Evolutionary conservation across 306 rosid genomes (phyloP).

Genomic region (Gastrolobium bilobum): DNA sequence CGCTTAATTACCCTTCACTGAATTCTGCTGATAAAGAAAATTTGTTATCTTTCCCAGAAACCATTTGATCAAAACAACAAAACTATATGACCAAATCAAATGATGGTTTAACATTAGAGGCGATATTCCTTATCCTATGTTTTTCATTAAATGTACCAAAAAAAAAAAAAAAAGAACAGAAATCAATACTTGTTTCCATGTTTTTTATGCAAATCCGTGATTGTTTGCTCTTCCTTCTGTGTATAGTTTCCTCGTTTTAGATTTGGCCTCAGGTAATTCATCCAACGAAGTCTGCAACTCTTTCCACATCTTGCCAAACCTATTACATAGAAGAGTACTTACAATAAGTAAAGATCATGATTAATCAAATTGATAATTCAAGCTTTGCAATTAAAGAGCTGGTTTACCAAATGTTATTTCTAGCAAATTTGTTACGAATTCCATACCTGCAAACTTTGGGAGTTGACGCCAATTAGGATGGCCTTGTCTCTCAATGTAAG

Average conservation of each 20-base stretch:
- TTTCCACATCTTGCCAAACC: constrained; percentile 85
- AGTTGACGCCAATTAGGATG: constrained; percentile 61
- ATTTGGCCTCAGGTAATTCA: constrained; percentile 75
- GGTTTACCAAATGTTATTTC: not conserved
- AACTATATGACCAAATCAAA: not conserved
- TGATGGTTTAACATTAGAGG: not conserved
- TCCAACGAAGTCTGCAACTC: constrained; percentile 89
- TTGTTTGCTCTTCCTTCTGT: constrained; percentile 62
- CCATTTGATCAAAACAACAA: not conserved
- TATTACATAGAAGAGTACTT: constrained; percentile 22
- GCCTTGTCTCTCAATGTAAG: constrained; percentile 45
- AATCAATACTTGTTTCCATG: constrained; percentile 77
- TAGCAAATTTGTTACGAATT: not conserved
- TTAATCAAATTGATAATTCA: not conserved
- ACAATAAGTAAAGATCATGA: not conserved
- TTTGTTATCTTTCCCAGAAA: not conserved
- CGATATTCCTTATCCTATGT: not conserved
- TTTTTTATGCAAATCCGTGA: constrained; percentile 66
- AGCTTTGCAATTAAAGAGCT: not conserved
- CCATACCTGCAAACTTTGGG: constrained; percentile 54
- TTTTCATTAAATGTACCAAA: not conserved
- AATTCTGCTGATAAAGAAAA: not conserved
- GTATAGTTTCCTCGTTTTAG: constrained; percentile 74
- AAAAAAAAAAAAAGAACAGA: not conserved
- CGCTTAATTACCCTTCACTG: not conserved